Percentiles rank a stretch among this genome's conserved stretches.
Conservation (phyloP, 2,329 filamentous ascomycete genomes). For the Fusarium sp. region DNA sequence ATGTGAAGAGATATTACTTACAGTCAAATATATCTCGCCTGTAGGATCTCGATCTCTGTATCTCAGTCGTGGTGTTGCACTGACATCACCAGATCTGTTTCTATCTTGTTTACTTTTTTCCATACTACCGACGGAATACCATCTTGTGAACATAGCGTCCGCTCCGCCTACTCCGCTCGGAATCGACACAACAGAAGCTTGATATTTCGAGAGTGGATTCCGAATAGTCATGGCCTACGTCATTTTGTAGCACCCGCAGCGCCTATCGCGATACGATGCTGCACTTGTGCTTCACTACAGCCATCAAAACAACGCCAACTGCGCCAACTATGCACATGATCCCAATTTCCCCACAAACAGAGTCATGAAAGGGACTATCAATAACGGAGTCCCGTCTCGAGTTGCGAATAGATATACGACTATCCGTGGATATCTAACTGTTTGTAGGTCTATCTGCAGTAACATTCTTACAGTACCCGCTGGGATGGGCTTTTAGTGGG, state of each 20-base stretch:
- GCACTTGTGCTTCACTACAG: conserved; percentile 28
- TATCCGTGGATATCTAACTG: not conserved
- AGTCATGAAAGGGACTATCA: conserved; percentile 27
- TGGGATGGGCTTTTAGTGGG: conserved; percentile 25
- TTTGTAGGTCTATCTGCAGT: not conserved
- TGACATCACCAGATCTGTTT: not conserved
- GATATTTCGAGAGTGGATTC: conserved; percentile 28
- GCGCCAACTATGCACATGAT: conserved; percentile 35
- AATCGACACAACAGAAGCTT: conserved; percentile 24
- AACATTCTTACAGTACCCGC: not conserved
- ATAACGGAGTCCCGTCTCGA: not conserved
- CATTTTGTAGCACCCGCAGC: conserved; percentile 42
- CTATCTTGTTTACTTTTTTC: not conserved
- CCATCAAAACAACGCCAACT: conserved; percentile 9
- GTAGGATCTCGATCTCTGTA: conserved; percentile 28
- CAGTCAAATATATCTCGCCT: conserved; percentile 19
- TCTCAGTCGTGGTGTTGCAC: not conserved
- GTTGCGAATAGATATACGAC: not conserved
- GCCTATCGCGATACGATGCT: conserved; percentile 38
- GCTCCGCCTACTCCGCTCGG: conserved; percentile 7
- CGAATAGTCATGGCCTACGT: conserved; percentile 41
- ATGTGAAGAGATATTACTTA: conserved; percentile 28
- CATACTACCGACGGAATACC: not conserved
- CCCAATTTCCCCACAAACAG: conserved; percentile 21
- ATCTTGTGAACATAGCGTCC: conserved; percentile 6